Percentiles rank a stretch among this genome's conserved stretches.
Evolutionary conservation across 768 basidiomycete genomes (phyloP).

Genomic region (Nidularia pulvinata): DNA sequence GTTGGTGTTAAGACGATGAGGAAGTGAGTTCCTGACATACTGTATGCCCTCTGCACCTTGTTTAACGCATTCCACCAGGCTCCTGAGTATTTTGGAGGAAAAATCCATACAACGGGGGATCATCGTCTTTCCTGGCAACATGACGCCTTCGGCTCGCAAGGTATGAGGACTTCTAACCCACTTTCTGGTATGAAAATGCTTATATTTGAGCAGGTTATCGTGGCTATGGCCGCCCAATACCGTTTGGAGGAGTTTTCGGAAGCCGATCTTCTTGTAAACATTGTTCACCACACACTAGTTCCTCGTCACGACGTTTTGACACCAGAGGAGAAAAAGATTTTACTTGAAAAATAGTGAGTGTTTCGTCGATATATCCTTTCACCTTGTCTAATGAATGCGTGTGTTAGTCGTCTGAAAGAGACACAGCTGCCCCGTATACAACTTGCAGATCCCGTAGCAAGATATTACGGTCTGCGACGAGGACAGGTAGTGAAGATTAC

Average conservation of each 20-base stretch:
- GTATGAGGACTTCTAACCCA: conserved; percentile 34
- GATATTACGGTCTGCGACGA: conserved; percentile 94
- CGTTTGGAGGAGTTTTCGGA: conserved; percentile 96
- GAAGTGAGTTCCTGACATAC: conserved; percentile 59
- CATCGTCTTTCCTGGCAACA: conserved; percentile 93
- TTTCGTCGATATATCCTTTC: conserved; percentile 3
- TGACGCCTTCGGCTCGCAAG: conserved; percentile 97
- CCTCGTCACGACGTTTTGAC: conserved; percentile 90
- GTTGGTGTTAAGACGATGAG: conserved; percentile 98
- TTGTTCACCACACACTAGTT: conserved; percentile 94
- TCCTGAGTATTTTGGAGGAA: conserved; percentile 89
- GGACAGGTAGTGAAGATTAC: conserved; percentile 99
- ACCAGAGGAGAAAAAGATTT: conserved; percentile 79
- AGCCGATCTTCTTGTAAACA: conserved; percentile 95
- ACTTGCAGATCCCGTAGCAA: conserved; percentile 94
- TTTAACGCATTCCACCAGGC: conserved; percentile 38
- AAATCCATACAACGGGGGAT: conserved; percentile 89
- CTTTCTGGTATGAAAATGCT: conserved; percentile 5
- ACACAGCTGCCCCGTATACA: conserved; percentile 98
- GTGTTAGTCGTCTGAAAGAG: conserved; percentile 88
- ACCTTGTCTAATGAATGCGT: conserved; percentile 8
- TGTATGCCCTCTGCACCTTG: conserved; percentile 1
- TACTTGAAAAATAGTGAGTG: conserved; percentile 93
- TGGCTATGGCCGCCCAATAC: conserved; percentile 85
- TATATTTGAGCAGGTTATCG: conserved; percentile 68